Evolutionary conservation across 306 rosid genomes (phyloP), one percentile per base, ranked within the genome.

Genomic region (Parietaria judaica): DNA sequence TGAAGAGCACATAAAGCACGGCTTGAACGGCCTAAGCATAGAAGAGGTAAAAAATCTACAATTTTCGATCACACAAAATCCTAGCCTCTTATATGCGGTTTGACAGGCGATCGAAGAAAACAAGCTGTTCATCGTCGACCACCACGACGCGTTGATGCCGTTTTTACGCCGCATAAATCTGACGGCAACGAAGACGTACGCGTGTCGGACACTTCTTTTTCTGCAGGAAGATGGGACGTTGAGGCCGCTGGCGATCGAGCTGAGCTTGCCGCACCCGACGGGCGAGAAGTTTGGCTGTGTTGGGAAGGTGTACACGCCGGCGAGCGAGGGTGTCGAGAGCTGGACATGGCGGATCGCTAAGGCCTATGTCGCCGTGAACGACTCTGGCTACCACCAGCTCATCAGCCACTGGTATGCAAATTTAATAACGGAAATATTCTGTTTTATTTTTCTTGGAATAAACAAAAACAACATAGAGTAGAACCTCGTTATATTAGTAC

Each of bases 271-370:
- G 44, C 83, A 82, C 61, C 69, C 86, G 6, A 53, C 51, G 2
- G 85, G 79, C 23, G 92, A 83, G 70, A 58, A 72, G 54, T 31
- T 65, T 13, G 98, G 96, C 41, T 87, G 69, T 46, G 67, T 48
- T 23, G 79, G 96, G 67, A 72, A 77, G 69, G 84, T 85, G 16
- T 79, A 60, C 72, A 63, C 67, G 3, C 90, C 89, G n/a, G 80
- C 77, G 3, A 69, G 82, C 48, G 37, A 66, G 53, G 92, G 92
- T 11, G 75, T 85, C 41, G 78, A 81, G 60, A 65, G 64, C 37
- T 77, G 84, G 55, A 54, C 80, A 3, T 88, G 98, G 98, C 87
- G 80, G 55, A 51, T 88, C 31, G 98, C 96, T 5, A 88, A 91
- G 72, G 96, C 89, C 67, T 88, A 81, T 61, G 98, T 83, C 10